Evolutionary conservation across 2,329 filamentous ascomycete genomes (phyloP).

Genomic region (Paraphaeosphaeria sporulosa): DNA sequence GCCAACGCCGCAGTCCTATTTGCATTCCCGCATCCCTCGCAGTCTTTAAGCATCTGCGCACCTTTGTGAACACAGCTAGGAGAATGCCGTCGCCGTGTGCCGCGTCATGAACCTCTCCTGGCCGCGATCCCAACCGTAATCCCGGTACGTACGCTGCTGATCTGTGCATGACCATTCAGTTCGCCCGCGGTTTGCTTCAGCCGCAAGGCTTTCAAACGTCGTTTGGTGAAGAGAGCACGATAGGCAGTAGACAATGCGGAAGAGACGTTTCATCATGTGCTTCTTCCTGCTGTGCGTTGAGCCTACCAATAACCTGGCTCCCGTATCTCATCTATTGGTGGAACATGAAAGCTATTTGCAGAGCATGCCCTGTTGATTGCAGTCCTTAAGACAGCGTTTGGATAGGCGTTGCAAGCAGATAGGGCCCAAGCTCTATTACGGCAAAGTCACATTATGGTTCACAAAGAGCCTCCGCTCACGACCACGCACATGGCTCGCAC

Average conservation of each 20-base stretch:
- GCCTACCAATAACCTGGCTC: background rate
- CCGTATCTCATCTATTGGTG: slow-evolving; percentile 5
- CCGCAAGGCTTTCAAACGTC: background rate
- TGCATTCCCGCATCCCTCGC: background rate
- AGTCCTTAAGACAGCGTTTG: background rate
- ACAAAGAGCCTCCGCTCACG: background rate
- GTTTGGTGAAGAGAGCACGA: background rate
- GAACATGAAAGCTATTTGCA: background rate
- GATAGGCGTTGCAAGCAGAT: background rate
- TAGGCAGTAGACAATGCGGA: background rate
- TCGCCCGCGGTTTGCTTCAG: background rate
- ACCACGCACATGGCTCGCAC: slow-evolving; percentile 3
- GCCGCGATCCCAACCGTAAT: slow-evolving; percentile 9
- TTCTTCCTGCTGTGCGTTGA: background rate
- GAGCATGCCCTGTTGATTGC: background rate
- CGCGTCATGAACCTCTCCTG: slow-evolving; percentile 4
- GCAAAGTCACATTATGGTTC: background rate
- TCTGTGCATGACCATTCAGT: background rate
- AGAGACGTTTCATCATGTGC: slow-evolving; percentile 1
- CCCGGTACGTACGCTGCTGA: slow-evolving; percentile 8
- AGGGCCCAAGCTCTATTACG: background rate
- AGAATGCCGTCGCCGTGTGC: background rate
- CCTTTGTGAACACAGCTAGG: background rate
- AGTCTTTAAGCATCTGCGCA: background rate
- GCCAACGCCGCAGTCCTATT: background rate